Conservation (phyloP, 1,139 yeast genomes). For the Suhomyces terraborum region DNA sequence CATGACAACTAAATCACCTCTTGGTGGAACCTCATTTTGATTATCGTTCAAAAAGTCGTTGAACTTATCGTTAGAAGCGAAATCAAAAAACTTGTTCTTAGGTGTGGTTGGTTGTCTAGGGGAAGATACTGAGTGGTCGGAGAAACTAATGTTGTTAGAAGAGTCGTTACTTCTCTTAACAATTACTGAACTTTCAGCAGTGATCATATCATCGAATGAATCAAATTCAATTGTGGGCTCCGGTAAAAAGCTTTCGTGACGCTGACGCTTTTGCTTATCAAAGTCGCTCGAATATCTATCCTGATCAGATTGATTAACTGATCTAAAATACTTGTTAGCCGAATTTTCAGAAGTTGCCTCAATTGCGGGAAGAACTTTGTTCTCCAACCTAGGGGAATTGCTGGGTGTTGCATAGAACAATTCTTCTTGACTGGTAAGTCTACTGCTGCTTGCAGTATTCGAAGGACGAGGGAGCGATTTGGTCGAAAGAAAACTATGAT, state of each 20-base stretch:
- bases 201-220: slow-evolving; percentile 5
- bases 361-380: neutral
- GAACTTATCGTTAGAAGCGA: slow-evolving; percentile 20
- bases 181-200: slow-evolving; percentile 1
- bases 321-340: neutral
- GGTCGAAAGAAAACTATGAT: neutral
- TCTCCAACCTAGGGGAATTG: slow-evolving; percentile 7
- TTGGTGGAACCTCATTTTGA: slow-evolving; percentile 38
- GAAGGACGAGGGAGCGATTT: neutral
- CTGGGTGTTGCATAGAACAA: slow-evolving; percentile 7
- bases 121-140: slow-evolving; percentile 1
- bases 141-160: neutral
- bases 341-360: neutral
- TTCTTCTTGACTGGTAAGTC: slow-evolving; percentile 7
- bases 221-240: slow-evolving; percentile 20
- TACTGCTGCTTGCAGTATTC: neutral
- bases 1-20: slow-evolving; percentile 36
- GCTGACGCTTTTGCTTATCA: slow-evolving; percentile 8
- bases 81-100: slow-evolving; percentile 18
- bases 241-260: slow-evolving; percentile 17
- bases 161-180: slow-evolving; percentile 3
- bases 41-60: slow-evolving; percentile 30
- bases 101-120: slow-evolving; percentile 15
- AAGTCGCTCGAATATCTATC: neutral
- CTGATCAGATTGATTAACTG: neutral